Conservation (phyloP, 177 flowering plant genomes). For the Tripterygium wilfordii region DNA sequence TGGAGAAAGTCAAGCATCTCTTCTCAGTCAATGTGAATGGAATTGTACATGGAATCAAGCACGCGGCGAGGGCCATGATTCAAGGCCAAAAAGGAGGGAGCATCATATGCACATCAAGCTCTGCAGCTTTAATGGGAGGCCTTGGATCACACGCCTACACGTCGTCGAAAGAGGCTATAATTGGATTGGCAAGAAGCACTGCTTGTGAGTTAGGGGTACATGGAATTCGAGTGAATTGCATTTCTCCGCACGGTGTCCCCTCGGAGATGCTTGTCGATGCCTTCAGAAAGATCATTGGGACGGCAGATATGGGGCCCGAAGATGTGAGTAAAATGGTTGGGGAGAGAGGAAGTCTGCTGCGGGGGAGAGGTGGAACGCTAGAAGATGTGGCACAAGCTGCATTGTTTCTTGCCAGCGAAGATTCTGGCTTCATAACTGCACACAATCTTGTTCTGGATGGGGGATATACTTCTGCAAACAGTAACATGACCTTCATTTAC, state of each 20-base stretch:
- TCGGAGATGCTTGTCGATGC: slow-evolving; percentile 61
- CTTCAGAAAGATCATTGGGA: slow-evolving; percentile 27
- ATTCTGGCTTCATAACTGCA: slow-evolving; percentile 64
- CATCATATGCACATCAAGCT: slow-evolving; percentile 74
- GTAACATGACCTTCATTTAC: slow-evolving; percentile 34
- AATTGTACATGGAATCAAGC: slow-evolving; percentile 62
- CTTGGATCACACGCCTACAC: slow-evolving; percentile 63
- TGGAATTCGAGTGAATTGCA: slow-evolving; percentile 82
- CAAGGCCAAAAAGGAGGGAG: slow-evolving; percentile 30
- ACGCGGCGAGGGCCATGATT: slow-evolving; percentile 75
- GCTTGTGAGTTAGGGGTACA: slow-evolving; percentile 74
- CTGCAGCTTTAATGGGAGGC: slow-evolving; percentile 79
- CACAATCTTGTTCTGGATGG: slow-evolving; percentile 88
- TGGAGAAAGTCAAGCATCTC: slow-evolving; percentile 29
- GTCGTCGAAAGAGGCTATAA: slow-evolving; percentile 60
- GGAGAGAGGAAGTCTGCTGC: slow-evolving; percentile 47
- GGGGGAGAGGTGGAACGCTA: slow-evolving; percentile 39
- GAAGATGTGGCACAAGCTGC: slow-evolving; percentile 71
- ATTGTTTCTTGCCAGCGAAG: slow-evolving; percentile 67
- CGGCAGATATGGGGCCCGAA: slow-evolving; percentile 25
- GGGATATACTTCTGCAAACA: slow-evolving; percentile 56
- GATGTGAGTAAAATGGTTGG: slow-evolving; percentile 43
- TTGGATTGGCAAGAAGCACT: slow-evolving; percentile 47
- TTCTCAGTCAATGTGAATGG: slow-evolving; percentile 54
- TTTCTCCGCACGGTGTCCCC: slow-evolving; percentile 83